Conservation (phyloP, 2,329 filamentous ascomycete species). For the Aspergillus alliaceus region DNA sequence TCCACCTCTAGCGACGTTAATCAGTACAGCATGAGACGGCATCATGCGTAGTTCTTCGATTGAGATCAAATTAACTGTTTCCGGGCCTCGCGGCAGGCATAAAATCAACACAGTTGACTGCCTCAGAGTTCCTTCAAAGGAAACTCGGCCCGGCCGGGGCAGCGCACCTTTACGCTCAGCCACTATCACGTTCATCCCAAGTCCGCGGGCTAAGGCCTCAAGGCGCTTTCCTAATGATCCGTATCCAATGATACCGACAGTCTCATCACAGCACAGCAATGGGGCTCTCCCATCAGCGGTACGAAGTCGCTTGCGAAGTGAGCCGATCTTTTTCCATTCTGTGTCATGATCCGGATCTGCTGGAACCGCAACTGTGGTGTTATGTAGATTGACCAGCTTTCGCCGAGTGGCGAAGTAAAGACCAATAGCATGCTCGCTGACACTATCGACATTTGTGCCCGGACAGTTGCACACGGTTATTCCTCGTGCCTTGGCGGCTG, state of each 20-base stretch:
- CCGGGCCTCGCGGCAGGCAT: conserved; percentile 26
- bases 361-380: not conserved
- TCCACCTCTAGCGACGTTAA: conserved; percentile 52
- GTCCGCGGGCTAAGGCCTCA: conserved; percentile 35
- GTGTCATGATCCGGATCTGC: not conserved
- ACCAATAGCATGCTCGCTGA: conserved; percentile 52
- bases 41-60: conserved; percentile 42
- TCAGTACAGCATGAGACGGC: conserved; percentile 42
- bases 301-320: conserved; percentile 1
- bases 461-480: conserved; percentile 50
- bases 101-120: conserved; percentile 30
- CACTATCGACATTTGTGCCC: conserved; percentile 48
- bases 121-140: conserved; percentile 32
- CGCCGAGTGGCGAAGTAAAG: conserved; percentile 51
- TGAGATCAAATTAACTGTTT: conserved; percentile 33
- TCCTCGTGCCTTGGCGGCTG: conserved; percentile 41
- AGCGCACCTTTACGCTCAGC: conserved; percentile 46
- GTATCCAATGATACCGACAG: conserved; percentile 51
- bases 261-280: conserved; percentile 48
- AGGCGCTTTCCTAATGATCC: conserved; percentile 44
- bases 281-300: conserved; percentile 34
- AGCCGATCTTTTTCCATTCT: not conserved
- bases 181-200: conserved; percentile 52
- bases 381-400: conserved; percentile 40
- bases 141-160: conserved; percentile 13